Evolutionary conservation across 345 rosid species (phyloP), one percentile per base, ranked within the genome.

Genomic region (Moricandia arvensis): DNA sequence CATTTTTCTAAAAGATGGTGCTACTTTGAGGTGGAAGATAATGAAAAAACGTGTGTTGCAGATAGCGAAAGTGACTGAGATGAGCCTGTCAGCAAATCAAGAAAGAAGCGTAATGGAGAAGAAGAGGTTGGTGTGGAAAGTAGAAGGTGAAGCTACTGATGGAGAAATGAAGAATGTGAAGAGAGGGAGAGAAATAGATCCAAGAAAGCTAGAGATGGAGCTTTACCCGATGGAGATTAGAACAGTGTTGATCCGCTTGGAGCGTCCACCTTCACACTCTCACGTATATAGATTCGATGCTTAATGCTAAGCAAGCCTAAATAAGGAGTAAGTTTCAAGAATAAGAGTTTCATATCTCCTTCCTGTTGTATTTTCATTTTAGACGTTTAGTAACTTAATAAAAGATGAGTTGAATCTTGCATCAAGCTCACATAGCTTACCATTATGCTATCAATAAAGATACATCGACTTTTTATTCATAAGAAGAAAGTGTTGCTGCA

Each of bases 151-250:
- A n/a, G 47, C 59, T 0, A 9, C 71, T 30, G 3, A n/a, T 63
- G 78, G 77, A 59, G 93, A 57, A 24, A 57, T 78, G 67, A 8
- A 75, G 11, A 79, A 69, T 72, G 81, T 72, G 13, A 83, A 59
- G 66, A 84, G 98, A 68, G 98, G 98, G 59, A 85, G 85, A 41
- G 82, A 81, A 3, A 84, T 90, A 2, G 91, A 91, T 75, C 89
- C 93, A 29, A 74, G 59, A 12, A 82, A 78, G 80, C 85, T 89
- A 68, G 88, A 82, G 27, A 86, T 89, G 64, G 98, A 90, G 80
- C 92, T 93, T 4, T 86, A 80, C 18, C 93, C 97, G 0, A 93
- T 93, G 98, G 98, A 93, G 82, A 87, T 91, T 63, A 87, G 96
- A 7, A 88, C 97, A 8, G 87, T 91, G 72, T 18, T 83, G 34